Conservation (phyloP, 257 asterid species). For the Solanum rostratum region DNA sequence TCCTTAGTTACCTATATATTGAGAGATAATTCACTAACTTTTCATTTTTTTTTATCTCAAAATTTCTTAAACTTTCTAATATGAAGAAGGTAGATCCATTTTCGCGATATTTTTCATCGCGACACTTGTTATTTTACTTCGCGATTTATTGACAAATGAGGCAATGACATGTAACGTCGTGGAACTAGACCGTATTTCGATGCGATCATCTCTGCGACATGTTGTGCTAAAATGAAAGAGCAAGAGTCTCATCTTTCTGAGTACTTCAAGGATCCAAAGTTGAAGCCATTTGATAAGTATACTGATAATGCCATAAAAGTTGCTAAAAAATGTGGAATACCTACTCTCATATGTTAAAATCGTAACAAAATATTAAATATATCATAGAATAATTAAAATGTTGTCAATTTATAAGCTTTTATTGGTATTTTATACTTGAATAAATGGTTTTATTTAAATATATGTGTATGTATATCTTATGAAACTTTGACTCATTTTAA, state of each 20-base stretch:
- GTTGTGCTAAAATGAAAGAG: constrained; percentile 9
- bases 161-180: constrained; percentile 3
- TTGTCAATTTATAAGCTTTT: background rate
- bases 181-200: constrained; percentile 2
- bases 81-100: background rate
- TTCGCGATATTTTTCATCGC: background rate
- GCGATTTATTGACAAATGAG: background rate
- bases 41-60: background rate
- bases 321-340: constrained; percentile 6
- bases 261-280: constrained; percentile 7
- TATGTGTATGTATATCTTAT: no score
- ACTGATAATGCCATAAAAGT: constrained; percentile 12
- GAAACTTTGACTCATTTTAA: no score
- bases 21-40: background rate
- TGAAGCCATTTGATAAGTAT: constrained; percentile 1
- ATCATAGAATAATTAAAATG: background rate
- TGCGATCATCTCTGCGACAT: background rate
- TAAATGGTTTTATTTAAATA: background rate
- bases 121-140: background rate
- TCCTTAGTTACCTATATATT: no score
- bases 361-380: background rate
- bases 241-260: constrained; percentile 22
- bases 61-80: background rate
- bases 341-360: background rate
- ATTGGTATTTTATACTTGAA: background rate